These are phyloP conservation scores for Metschnikowia picachoensis DNA, from an alignment of 805 yeast genomes.

Conservation along the genomic window DNA sequence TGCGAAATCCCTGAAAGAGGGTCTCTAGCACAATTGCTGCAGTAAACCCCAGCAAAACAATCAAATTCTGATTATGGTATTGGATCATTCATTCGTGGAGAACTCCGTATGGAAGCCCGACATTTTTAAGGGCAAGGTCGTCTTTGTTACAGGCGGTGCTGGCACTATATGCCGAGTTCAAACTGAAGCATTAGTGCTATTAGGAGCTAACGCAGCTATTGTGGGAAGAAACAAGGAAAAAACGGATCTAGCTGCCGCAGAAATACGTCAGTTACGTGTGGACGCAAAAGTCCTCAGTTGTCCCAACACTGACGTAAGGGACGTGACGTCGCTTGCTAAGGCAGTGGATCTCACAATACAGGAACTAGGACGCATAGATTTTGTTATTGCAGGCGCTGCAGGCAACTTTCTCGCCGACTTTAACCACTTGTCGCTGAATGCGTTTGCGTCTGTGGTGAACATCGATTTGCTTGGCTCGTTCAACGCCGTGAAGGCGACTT, in stretches of 20 bases:
- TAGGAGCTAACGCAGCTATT: constrained; percentile 29
- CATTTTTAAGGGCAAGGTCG: constrained; percentile 28
- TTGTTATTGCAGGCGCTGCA: constrained; percentile 44
- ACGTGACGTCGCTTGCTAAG: constrained; percentile 20
- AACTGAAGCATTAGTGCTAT: constrained; percentile 26
- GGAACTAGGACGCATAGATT: constrained; percentile 41
- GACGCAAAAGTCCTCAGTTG: constrained; percentile 25
- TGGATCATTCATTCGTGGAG: constrained; percentile 20
- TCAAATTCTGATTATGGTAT: constrained; percentile 9
- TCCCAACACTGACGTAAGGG: constrained; percentile 23
- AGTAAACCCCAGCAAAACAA: not conserved
- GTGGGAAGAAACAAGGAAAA: constrained; percentile 25
- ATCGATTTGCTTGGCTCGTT: constrained; percentile 41
- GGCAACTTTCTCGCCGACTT: constrained; percentile 41
- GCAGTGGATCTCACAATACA: constrained; percentile 24
- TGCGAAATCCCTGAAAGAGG: not conserved
- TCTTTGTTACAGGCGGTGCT: constrained; percentile 30
- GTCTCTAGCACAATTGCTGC: no score
- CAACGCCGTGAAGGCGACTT: constrained; percentile 40
- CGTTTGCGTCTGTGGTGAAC: constrained; percentile 36
- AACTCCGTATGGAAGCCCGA: constrained; percentile 24
- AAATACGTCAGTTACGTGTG: constrained; percentile 21
- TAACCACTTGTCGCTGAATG: constrained; percentile 41
- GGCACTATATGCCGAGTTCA: constrained; percentile 29
- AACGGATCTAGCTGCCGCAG: constrained; percentile 23